These are phyloP conservation scores for Coelastrella sp. DNA, from an alignment of 139 green algal species.

Conservation along the genomic window DNA sequence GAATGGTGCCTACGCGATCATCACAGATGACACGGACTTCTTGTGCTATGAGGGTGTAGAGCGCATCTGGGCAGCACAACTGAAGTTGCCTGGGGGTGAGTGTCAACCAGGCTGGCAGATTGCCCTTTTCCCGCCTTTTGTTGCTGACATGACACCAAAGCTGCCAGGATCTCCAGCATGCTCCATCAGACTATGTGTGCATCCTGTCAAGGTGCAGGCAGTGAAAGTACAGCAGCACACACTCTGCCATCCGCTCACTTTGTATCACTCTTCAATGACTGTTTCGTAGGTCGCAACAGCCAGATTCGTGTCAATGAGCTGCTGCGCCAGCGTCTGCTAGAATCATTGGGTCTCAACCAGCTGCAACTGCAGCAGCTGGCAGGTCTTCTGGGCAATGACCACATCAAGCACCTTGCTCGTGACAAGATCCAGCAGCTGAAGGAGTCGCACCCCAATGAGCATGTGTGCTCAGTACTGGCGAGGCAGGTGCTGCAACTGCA, in stretches of 20 bases:
- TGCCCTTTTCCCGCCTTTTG: neutral
- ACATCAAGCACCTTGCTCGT: constrained; percentile 42
- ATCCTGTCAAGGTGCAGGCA: too few relatives aligned
- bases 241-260: too few relatives aligned
- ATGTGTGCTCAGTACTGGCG: neutral
- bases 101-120: neutral
- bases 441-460: neutral
- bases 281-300: constrained; percentile 16
- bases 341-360: constrained; percentile 22
- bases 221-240: too few relatives aligned
- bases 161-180: too few relatives aligned
- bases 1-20: constrained; percentile 37
- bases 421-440: constrained; percentile 23
- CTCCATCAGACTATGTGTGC: too few relatives aligned
- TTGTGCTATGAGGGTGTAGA: constrained; percentile 47
- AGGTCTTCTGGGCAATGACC: constrained; percentile 44
- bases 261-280: neutral
- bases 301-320: constrained; percentile 40
- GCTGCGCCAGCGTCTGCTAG: constrained; percentile 19
- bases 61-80: constrained; percentile 34
- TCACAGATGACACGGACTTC: constrained; percentile 47
- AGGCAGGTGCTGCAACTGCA: constrained; percentile 38
- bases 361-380: constrained; percentile 43
- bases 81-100: constrained; percentile 26
- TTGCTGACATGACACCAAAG: neutral